These are phyloP conservation scores for Botrytis elliptica DNA, from an alignment of 2,329 filamentous ascomycete genomes.

Conservation along the genomic window DNA sequence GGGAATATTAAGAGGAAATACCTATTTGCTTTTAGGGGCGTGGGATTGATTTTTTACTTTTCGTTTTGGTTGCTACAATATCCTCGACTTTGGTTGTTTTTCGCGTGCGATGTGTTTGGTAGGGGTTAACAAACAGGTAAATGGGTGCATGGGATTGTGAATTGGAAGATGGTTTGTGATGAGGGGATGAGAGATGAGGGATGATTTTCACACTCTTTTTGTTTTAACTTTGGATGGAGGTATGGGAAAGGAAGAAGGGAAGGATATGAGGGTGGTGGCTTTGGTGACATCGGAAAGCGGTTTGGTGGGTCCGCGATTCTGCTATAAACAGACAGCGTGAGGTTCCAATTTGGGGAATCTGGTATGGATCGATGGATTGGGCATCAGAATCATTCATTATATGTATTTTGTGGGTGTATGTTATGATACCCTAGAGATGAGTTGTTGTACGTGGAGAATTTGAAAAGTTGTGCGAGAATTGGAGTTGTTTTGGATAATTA, in stretches of 20 bases:
- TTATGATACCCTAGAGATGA: constrained; percentile 19
- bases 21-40: constrained; percentile 36
- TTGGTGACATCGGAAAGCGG: background rate
- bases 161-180: constrained; percentile 14
- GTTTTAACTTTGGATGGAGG: constrained; percentile 1
- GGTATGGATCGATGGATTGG: constrained; percentile 9
- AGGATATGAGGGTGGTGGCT: background rate
- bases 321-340: background rate
- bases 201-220: constrained; percentile 17
- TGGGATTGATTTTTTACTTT: constrained; percentile 20
- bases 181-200: constrained; percentile 8
- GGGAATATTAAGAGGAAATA: constrained; percentile 36
- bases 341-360: constrained; percentile 9
- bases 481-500: background rate
- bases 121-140: background rate
- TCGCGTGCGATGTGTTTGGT: constrained; percentile 9
- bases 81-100: constrained; percentile 16
- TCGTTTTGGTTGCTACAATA: constrained; percentile 15
- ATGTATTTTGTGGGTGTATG: constrained; percentile 19
- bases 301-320: constrained; percentile 10
- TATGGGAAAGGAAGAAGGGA: background rate
- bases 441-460: background rate
- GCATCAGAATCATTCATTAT: constrained; percentile 2
- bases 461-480: background rate
- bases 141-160: constrained; percentile 13